Conservation (phyloP, 331 rosid species). For the Acacia concinna region DNA sequence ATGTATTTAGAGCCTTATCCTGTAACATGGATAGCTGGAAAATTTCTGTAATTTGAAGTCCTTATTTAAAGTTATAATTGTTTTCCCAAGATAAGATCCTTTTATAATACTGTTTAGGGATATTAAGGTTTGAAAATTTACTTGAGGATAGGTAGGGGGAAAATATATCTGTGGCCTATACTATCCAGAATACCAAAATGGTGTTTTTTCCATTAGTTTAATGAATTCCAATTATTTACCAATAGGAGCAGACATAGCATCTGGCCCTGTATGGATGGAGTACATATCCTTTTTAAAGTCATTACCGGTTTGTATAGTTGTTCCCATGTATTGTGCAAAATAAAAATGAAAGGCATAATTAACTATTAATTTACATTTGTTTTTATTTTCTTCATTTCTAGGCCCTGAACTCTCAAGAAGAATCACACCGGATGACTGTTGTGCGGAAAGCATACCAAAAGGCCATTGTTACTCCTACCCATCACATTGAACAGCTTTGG, state of each 20-base stretch:
- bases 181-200: slow-evolving; percentile 7
- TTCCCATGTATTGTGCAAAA: slow-evolving; percentile 25
- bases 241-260: slow-evolving; percentile 88
- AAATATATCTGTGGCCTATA: background rate
- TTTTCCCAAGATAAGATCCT: background rate
- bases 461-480: slow-evolving; percentile 91
- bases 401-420: slow-evolving; percentile 74
- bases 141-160: background rate
- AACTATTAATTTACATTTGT: background rate
- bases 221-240: background rate
- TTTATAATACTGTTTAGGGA: slow-evolving; percentile 7
- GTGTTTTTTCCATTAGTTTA: slow-evolving; percentile 27
- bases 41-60: background rate
- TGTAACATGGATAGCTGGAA: background rate
- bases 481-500: slow-evolving; percentile 96
- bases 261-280: slow-evolving; percentile 99
- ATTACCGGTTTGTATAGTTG: slow-evolving; percentile 67
- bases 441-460: slow-evolving; percentile 82
- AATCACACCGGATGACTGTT: slow-evolving; percentile 84
- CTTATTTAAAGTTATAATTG: background rate
- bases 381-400: slow-evolving; percentile 34
- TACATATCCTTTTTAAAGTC: slow-evolving; percentile 64
- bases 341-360: slow-evolving; percentile 16
- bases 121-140: background rate
- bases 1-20: background rate